A percentile compares a stretch with the other conserved stretches of the same genome.
Evolutionary conservation across 2,329 filamentous ascomycete species (phyloP).

Genomic region (Colletotrichum cuscutae): DNA sequence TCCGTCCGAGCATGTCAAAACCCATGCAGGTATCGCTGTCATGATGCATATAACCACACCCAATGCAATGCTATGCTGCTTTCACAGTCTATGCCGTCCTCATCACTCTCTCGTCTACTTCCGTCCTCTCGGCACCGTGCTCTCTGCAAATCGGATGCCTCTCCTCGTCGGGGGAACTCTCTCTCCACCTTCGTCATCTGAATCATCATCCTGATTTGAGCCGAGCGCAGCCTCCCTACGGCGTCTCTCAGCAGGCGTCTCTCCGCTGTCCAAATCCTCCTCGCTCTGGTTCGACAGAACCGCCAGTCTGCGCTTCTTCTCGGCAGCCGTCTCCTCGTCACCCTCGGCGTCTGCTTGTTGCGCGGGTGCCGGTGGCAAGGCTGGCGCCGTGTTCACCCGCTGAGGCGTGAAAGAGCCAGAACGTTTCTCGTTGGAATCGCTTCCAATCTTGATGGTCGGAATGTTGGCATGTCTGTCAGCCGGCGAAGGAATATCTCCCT

Average conservation of each 20-base stretch:
- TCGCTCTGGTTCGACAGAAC: slow-evolving; percentile 57
- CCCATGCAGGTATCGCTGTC: slow-evolving; percentile 15
- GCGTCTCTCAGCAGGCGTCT: slow-evolving; percentile 80
- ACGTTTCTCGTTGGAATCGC: slow-evolving; percentile 13
- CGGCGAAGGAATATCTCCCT: slow-evolving; percentile 45
- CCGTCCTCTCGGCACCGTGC: slow-evolving; percentile 39
- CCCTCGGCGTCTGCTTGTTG: slow-evolving; percentile 28
- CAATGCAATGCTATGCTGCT: slow-evolving; percentile 31
- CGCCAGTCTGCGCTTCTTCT: slow-evolving; percentile 72
- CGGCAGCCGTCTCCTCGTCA: slow-evolving; percentile 73
- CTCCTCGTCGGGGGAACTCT: slow-evolving; percentile 62
- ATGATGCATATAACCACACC: slow-evolving; percentile 23
- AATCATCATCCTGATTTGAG: slow-evolving; percentile 60
- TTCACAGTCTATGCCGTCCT: slow-evolving; percentile 10
- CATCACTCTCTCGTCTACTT: slow-evolving; percentile 16
- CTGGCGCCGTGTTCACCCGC: slow-evolving; percentile 3
- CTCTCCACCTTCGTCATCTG: slow-evolving; percentile 67
- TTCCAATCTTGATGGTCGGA: slow-evolving; percentile 15
- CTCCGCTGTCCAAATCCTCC: slow-evolving; percentile 57
- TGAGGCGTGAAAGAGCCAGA: slow-evolving; percentile 13
- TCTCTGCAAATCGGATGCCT: slow-evolving; percentile 71
- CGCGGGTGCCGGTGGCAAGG: slow-evolving; percentile 1
- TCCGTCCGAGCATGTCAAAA: slow-evolving; percentile 14
- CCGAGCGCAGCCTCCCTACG: slow-evolving; percentile 80
- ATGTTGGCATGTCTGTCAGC: slow-evolving; percentile 11